Percentiles rank a stretch among this genome's conserved stretches.
These are phyloP conservation scores for Auriscalpium vulgare DNA, from an alignment of 768 basidiomycete species.

Conservation along the genomic window DNA sequence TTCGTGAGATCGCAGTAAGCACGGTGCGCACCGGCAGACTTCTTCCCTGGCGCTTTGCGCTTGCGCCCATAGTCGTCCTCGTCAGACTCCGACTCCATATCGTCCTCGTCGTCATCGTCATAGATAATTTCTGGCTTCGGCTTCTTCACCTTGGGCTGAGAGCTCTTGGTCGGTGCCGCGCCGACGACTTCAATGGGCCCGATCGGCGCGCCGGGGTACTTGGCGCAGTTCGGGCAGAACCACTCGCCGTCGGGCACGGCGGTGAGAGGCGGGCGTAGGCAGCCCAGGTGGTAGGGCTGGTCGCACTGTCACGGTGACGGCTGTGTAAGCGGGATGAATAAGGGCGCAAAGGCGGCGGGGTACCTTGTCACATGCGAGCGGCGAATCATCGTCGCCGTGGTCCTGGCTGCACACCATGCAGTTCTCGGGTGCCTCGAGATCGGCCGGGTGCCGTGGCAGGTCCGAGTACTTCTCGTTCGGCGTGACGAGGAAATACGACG, in stretches of 20 bases:
- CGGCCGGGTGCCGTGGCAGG: constrained; percentile 71
- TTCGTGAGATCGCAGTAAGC: not conserved
- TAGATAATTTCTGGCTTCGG: constrained; percentile 9
- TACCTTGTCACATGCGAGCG: constrained; percentile 90
- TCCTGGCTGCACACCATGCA: constrained; percentile 72
- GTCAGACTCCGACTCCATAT: constrained; percentile 15
- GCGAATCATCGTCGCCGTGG: constrained; percentile 61
- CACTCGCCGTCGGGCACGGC: constrained; percentile 84
- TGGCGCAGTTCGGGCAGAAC: constrained; percentile 77
- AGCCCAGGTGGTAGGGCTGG: constrained; percentile 76
- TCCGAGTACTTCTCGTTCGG: constrained; percentile 72
- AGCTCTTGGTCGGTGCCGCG: constrained; percentile 1
- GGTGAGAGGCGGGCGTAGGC: constrained; percentile 69
- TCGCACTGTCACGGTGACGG: constrained; percentile 59
- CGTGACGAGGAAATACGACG: constrained; percentile 72
- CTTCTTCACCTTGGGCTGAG: not conserved
- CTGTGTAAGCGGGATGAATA: constrained; percentile 2
- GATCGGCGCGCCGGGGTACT: constrained; percentile 45
- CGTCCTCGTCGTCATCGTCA: constrained; percentile 17
- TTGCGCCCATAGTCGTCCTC: constrained; percentile 24
- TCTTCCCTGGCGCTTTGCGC: constrained; percentile 37
- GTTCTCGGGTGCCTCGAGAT: constrained; percentile 55
- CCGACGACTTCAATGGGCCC: constrained; percentile 4
- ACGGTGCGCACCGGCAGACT: constrained; percentile 28
- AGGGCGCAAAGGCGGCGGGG: constrained; percentile 4